A percentile compares a stretch with the other conserved stretches of the same genome.
Evolutionary conservation across 441 rosid genomes (phyloP).

Genomic region (Gossypium schwendimanii): DNA sequence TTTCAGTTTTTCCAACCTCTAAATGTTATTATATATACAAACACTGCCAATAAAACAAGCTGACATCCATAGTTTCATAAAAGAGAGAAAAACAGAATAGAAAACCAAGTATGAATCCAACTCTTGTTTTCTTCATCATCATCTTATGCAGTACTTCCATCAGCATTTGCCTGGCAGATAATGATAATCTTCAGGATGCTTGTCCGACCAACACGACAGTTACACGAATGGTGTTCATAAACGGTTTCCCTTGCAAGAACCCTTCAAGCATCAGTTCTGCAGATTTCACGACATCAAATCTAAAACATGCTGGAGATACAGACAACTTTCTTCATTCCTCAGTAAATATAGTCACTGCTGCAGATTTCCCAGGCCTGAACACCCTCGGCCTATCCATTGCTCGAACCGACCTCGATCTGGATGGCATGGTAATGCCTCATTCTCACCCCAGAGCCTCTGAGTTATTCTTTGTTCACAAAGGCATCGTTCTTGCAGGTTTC

Average conservation of each 20-base stretch:
- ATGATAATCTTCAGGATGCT: conserved; percentile 47
- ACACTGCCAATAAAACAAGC: not conserved
- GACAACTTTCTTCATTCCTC: conserved; percentile 47
- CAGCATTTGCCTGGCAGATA: conserved; percentile 29
- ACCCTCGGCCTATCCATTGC: conserved; percentile 72
- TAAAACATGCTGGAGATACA: conserved; percentile 47
- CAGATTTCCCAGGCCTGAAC: conserved; percentile 72
- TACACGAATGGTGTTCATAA: conserved; percentile 43
- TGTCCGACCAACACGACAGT: conserved; percentile 49
- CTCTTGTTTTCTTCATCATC: conserved; percentile 15
- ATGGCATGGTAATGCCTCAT: conserved; percentile 51
- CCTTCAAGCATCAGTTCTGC: conserved; percentile 37
- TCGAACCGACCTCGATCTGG: conserved; percentile 54
- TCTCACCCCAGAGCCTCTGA: conserved; percentile 81
- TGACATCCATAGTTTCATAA: conserved; percentile 9
- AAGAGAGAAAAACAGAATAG: no score
- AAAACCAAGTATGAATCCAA: conserved; percentile 31
- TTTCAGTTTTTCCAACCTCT: conserved; percentile 29
- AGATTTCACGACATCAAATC: conserved; percentile 59
- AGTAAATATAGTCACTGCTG: conserved; percentile 42
- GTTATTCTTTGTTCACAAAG: conserved; percentile 44
- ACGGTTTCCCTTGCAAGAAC: conserved; percentile 81
- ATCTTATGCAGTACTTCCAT: conserved; percentile 20
- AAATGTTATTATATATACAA: not conserved
- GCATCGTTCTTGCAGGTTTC: conserved; percentile 65